Evolutionary conservation across 2,329 filamentous ascomycete genomes (phyloP), one percentile per base, ranked within the genome.

Genomic region (Curvularia sp.): DNA sequence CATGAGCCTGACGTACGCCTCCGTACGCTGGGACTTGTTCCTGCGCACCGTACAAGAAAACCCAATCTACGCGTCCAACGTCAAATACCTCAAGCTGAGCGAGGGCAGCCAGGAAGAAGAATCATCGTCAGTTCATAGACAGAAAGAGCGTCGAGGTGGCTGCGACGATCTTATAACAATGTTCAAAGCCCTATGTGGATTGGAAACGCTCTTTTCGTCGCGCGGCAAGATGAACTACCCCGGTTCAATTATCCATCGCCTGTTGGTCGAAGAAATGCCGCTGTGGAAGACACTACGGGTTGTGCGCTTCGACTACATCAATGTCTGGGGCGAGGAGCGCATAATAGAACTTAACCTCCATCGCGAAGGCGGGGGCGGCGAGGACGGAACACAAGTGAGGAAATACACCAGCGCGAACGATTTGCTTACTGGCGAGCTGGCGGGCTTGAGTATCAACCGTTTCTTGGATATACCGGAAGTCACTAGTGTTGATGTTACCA

Each of bases 51-150:
- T 51, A 0, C 43, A 21, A 5, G 27, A 53, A n/a, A 58, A 55
- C 23, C 38, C 51, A 5, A 18, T 7, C 5, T 58, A 58, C 39
- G 55, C 55, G 30, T 43, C 55, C 15, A 38, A 28, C 4, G 51
- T 58, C 45, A 58, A 46, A 36, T 58, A 58, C n/a, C 39, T 58
- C 7, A 55, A 49, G 13, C 27, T 55, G 13, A 39, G 19, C 27
- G 51, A 58, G 9, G 12, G 12, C 39, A 46, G n/a, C 12, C 12
- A 8, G 8, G 27, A 48, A 18, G 45, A 53, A 15, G n/a, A n/a
- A n/a, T n/a, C n/a, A n/a, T 10, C 7, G 2, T 6, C 4, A 2
- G 5, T 8, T 36, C 34, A 13, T 18, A 23, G n/a, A 25, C 18
- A 10, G 2, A 28, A 15, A 7, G 6, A 27, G 27, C 34, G 8